phyloP scores from a whole-genome alignment of 176 grass and related monocot species.

The Zea luxurians region DNA sequence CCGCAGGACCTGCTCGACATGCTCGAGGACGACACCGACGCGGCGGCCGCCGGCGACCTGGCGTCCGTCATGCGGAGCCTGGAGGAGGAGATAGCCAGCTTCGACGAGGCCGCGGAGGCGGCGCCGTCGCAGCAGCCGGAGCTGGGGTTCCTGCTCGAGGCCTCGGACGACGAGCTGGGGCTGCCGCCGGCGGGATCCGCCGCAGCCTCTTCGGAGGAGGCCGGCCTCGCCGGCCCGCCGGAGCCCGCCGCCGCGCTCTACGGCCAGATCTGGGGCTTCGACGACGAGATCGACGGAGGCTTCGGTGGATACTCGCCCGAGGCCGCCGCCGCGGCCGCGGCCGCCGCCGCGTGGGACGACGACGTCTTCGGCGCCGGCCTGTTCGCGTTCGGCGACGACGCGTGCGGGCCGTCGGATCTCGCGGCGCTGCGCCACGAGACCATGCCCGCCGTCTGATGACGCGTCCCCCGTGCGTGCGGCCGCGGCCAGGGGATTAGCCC shows the following conservation, averaged over 20 bases:
- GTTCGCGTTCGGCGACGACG: slow-evolving; percentile 48
- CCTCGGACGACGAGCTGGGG: slow-evolving; percentile 85
- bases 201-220: neutral
- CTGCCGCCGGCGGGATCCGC: slow-evolving; percentile 40
- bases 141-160: slow-evolving; percentile 66
- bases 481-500: slow-evolving; percentile 30
- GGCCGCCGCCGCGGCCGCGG: slow-evolving; percentile 1
- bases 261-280: slow-evolving; percentile 54
- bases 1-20: slow-evolving; percentile 62
- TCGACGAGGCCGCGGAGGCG: slow-evolving; percentile 15
- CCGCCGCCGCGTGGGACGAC: slow-evolving; percentile 41
- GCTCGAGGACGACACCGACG: slow-evolving; percentile 63
- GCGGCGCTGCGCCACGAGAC: slow-evolving; percentile 42
- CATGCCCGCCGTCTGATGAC: slow-evolving; percentile 61
- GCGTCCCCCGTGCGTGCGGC: too few relatives aligned
- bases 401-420: slow-evolving; percentile 40
- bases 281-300: slow-evolving; percentile 35
- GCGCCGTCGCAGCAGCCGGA: slow-evolving; percentile 19
- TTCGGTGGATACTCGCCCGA: slow-evolving; percentile 31
- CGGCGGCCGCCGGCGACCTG: slow-evolving; percentile 42
- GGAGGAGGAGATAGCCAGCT: slow-evolving; percentile 62
- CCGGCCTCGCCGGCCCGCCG: neutral
- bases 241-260: neutral
- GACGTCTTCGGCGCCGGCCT: slow-evolving; percentile 54
- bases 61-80: slow-evolving; percentile 79